Conservation (phyloP, 495 filamentous ascomycete genomes). For the Aspergillus bridgeri region DNA sequence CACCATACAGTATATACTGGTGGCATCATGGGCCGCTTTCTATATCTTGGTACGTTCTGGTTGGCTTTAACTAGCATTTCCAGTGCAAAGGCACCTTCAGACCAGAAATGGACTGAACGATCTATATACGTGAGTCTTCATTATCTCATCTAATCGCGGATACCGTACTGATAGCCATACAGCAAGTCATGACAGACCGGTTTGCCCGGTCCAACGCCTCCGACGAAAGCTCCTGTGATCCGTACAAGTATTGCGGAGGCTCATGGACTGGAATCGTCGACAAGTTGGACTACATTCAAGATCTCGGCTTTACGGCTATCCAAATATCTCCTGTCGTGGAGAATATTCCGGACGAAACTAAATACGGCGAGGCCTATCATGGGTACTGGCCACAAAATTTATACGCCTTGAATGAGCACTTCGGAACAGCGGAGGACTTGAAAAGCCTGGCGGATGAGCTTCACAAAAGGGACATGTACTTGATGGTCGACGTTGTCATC, state of each 20-base stretch:
- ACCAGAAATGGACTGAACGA: constrained; percentile 12
- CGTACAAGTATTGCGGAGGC: constrained; percentile 64
- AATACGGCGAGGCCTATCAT: constrained; percentile 44
- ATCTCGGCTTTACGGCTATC: constrained; percentile 68
- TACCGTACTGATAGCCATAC: not conserved
- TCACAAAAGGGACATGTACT: constrained; percentile 38
- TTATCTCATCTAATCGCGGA: not conserved
- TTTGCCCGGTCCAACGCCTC: constrained; percentile 56
- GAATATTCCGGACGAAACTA: constrained; percentile 47
- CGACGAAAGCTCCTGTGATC: constrained; percentile 47
- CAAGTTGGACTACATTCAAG: constrained; percentile 48
- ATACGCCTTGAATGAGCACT: constrained; percentile 24
- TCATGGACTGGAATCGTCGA: constrained; percentile 62
- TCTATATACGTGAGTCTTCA: constrained; percentile 5
- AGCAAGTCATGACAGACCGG: constrained; percentile 53
- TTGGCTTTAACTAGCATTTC: not conserved
- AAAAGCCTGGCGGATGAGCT: constrained; percentile 19
- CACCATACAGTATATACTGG: too few species aligned
- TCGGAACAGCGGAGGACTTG: constrained; percentile 24
- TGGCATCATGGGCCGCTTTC: not conserved
- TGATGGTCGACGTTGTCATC: constrained; percentile 68
- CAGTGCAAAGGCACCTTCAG: constrained; percentile 2
- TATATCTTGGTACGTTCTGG: not conserved
- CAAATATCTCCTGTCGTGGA: constrained; percentile 70
- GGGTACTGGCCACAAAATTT: constrained; percentile 29